Evolutionary conservation across 495 filamentous ascomycete genomes (phyloP).

Genomic region (Hypoxylon cercidicola): DNA sequence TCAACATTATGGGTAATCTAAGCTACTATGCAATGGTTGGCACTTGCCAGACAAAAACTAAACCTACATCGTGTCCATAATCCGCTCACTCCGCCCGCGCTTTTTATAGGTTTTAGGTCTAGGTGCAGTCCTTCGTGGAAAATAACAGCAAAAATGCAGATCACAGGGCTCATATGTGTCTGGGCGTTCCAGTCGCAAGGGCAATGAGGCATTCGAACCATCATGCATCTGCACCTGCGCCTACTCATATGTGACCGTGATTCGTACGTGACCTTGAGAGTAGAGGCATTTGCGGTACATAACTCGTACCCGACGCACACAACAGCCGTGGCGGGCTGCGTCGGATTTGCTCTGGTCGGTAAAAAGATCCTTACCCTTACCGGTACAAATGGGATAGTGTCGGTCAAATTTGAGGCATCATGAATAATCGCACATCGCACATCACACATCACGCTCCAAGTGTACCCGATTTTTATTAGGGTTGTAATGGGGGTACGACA

Average conservation of each 20-base stretch:
- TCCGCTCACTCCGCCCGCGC: slow-evolving; percentile 32
- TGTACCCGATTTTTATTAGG: slow-evolving; percentile 12
- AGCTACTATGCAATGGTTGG: slow-evolving; percentile 14
- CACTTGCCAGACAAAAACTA: slow-evolving; percentile 29
- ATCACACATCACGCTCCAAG: not conserved
- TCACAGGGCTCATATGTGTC: slow-evolving; percentile 18
- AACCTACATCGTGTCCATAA: slow-evolving; percentile 28
- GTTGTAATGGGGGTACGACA: slow-evolving; percentile 31
- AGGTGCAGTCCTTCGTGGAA: slow-evolving; percentile 12
- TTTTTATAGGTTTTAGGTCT: slow-evolving; percentile 1
- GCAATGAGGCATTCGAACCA: slow-evolving; percentile 1
- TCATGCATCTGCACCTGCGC: not conserved
- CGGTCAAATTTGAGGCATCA: slow-evolving; percentile 16
- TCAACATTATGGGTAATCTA: slow-evolving; percentile 33
- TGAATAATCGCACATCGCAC: slow-evolving; percentile 15
- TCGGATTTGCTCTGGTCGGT: slow-evolving; percentile 21
- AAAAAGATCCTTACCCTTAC: slow-evolving; percentile 25
- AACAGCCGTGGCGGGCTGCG: slow-evolving; percentile 34
- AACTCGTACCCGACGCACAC: slow-evolving; percentile 14
- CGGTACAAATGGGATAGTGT: slow-evolving; percentile 10
- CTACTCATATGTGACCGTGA: no score
- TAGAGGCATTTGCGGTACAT: not conserved
- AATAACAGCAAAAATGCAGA: slow-evolving; percentile 29
- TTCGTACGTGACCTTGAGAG: no score
- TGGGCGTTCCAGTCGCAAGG: slow-evolving; percentile 11